Evolutionary conservation across 106 monocot species (phyloP).

Genomic region (Acorus gramineus): DNA sequence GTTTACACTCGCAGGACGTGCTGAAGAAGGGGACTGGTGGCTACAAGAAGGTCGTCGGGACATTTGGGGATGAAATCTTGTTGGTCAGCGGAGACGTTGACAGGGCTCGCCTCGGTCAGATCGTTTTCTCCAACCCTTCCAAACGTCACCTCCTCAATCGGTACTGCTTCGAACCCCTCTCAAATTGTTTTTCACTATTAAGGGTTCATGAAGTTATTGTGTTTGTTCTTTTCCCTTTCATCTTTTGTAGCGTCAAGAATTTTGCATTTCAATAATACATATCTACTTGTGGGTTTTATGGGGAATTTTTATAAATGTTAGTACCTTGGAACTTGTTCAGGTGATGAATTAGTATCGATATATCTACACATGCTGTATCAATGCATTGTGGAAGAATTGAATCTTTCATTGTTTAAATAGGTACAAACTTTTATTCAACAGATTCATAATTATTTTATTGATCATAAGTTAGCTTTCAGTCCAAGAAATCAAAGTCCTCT

Average conservation of each 20-base stretch:
- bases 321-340: no score
- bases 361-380: no score
- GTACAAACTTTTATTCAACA: no score
- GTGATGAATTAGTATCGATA: no score
- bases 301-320: no score
- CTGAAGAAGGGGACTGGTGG: conserved; percentile 57
- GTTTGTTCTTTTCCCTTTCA: not conserved
- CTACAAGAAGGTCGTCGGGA: conserved; percentile 57
- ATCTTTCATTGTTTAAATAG: no score
- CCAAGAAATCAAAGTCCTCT: no score
- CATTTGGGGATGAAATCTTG: conserved; percentile 52
- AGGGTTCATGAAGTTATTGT: not conserved
- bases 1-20: conserved; percentile 40
- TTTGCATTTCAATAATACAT: no score
- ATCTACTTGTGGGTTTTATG: no score
- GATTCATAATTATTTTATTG: no score
- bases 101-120: conserved; percentile 51
- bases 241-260: not conserved
- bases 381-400: no score
- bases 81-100: conserved; percentile 69
- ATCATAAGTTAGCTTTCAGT: no score
- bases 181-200: not conserved
- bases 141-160: conserved; percentile 67
- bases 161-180: conserved; percentile 9
- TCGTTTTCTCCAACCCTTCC: conserved; percentile 53